Evolutionary conservation across 495 filamentous ascomycete species (phyloP).

Genomic region (Talaromyces nanjingensis): DNA sequence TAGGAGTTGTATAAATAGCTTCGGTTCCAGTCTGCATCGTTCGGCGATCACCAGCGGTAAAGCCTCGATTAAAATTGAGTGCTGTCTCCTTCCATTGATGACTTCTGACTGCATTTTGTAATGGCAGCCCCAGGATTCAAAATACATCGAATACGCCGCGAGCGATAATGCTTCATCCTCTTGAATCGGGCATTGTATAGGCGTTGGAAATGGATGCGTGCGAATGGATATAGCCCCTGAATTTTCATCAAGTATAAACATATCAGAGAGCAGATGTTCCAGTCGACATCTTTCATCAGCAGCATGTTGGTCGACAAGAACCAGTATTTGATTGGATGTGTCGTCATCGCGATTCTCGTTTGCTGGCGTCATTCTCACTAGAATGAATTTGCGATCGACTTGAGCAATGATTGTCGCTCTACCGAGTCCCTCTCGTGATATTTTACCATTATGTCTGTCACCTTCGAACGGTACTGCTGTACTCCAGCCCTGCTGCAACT

Average conservation of each 20-base stretch:
- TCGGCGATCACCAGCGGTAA: conserved; percentile 69
- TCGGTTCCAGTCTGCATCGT: conserved; percentile 64
- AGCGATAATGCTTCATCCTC: conserved; percentile 52
- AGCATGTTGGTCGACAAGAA: conserved; percentile 90
- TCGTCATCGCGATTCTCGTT: background rate
- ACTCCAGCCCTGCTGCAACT: background rate
- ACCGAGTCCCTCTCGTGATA: conserved; percentile 61
- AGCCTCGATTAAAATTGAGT: conserved; percentile 40
- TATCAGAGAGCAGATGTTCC: conserved; percentile 56
- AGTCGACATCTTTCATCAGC: conserved; percentile 84
- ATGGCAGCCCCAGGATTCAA: conserved; percentile 64
- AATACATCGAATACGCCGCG: conserved; percentile 42
- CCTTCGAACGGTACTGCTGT: background rate
- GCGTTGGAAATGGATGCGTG: conserved; percentile 28
- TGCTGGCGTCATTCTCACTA: conserved; percentile 47
- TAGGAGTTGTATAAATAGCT: conserved; percentile 61
- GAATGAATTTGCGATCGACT: conserved; percentile 85
- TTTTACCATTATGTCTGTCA: conserved; percentile 32
- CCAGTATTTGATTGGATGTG: conserved; percentile 29
- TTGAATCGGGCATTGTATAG: conserved; percentile 57
- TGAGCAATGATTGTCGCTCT: conserved; percentile 66
- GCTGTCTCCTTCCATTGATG: conserved; percentile 7
- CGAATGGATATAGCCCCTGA: conserved; percentile 15
- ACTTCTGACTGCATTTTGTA: conserved; percentile 35
- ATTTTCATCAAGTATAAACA: conserved; percentile 22